These are phyloP conservation scores for Clitopilus hobsonii DNA, from an alignment of 768 basidiomycete genomes.

Conservation along the genomic window DNA sequence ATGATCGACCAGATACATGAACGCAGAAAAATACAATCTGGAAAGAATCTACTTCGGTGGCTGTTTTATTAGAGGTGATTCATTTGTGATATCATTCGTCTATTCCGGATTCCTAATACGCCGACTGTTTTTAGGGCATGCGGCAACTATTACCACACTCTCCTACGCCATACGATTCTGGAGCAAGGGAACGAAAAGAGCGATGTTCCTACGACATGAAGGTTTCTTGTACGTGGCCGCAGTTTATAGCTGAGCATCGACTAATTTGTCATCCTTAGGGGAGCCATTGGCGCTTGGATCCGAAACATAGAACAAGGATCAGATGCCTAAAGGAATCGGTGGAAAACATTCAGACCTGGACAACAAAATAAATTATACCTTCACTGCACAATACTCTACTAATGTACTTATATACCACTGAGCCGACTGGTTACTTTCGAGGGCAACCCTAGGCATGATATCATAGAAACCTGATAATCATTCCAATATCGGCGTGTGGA, in stretches of 20 bases:
- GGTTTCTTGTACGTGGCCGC: constrained; percentile 80
- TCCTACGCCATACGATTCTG: constrained; percentile 99
- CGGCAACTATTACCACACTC: constrained; percentile 93
- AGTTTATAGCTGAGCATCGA: constrained; percentile 9
- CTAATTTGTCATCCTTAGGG: constrained; percentile 40
- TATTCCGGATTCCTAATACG: constrained; percentile 7
- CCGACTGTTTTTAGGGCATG: constrained; percentile 61
- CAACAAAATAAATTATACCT: neutral
- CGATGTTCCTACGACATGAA: constrained; percentile 95
- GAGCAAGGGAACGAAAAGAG: constrained; percentile 96
- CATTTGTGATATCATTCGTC: constrained; percentile 3
- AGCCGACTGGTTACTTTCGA: neutral
- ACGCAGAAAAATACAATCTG: constrained; percentile 96
- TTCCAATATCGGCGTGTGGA: neutral
- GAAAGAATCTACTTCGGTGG: constrained; percentile 99
- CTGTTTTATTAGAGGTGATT: constrained; percentile 92
- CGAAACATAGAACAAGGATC: constrained; percentile 70
- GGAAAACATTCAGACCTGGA: no score
- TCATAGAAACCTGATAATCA: neutral
- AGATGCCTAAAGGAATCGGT: constrained; percentile 17
- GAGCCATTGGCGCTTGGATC: constrained; percentile 96
- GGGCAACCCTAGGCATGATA: neutral
- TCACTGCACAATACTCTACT: neutral
- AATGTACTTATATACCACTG: neutral
- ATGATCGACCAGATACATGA: constrained; percentile 77